Conservation (phyloP, 805 yeast genomes). For the Candida quercuum region DNA sequence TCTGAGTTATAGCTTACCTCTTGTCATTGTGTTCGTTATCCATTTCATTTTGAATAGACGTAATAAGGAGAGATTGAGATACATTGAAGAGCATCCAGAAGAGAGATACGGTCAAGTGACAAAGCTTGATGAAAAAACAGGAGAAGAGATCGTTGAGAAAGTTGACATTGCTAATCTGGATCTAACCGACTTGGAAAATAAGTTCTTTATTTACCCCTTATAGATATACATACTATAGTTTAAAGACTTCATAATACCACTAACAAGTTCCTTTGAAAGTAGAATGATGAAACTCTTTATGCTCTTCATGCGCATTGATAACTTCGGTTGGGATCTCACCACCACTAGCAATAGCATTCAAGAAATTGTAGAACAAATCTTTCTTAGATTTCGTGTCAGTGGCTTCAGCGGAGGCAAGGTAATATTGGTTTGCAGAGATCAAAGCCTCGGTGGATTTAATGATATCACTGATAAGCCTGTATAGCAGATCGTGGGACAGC, state of each 20-base stretch:
- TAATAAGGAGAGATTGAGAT: slow-evolving; percentile 29
- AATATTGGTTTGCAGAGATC: slow-evolving; percentile 37
- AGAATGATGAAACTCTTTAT: slow-evolving; percentile 18
- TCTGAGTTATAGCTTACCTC: slow-evolving; percentile 32
- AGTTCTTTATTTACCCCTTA: slow-evolving; percentile 1
- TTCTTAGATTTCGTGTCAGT: slow-evolving; percentile 19
- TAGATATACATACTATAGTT: neutral
- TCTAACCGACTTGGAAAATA: slow-evolving; percentile 2
- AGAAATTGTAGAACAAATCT: slow-evolving; percentile 39
- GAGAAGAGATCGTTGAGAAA: slow-evolving; percentile 31
- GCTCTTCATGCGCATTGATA: slow-evolving; percentile 14
- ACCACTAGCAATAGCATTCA: slow-evolving; percentile 50
- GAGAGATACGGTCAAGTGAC: slow-evolving; percentile 36
- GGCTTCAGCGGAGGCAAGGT: slow-evolving; percentile 10
- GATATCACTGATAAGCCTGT: slow-evolving; percentile 58
- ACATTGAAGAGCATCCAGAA: slow-evolving; percentile 33
- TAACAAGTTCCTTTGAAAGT: slow-evolving; percentile 25
- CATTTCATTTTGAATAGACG: slow-evolving; percentile 32
- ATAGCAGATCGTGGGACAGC: slow-evolving; percentile 55
- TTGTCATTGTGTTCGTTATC: slow-evolving; percentile 28
- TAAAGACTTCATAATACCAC: too few relatives aligned
- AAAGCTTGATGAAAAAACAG: slow-evolving; percentile 11
- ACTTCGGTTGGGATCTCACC: slow-evolving; percentile 37
- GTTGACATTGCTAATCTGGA: slow-evolving; percentile 2
- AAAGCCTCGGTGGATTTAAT: slow-evolving; percentile 48